phyloP scores from a whole-genome alignment of 2,329 filamentous ascomycete genomes.

The Fusarium xylarioides region DNA sequence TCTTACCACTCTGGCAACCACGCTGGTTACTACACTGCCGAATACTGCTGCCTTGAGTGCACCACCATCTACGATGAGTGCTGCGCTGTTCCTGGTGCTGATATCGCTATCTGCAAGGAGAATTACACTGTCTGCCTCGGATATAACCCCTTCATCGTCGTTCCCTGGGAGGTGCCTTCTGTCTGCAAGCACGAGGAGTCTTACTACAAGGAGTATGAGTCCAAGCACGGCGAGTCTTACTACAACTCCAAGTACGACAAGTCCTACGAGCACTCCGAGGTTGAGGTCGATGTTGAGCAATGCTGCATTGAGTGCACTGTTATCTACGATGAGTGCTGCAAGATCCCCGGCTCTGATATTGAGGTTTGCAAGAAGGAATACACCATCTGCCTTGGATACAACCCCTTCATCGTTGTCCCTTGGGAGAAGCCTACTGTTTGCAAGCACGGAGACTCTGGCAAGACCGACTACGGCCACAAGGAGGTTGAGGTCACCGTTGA shows the following conservation, averaged over 20 bases:
- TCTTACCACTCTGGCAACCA: neutral
- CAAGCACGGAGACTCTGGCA: neutral
- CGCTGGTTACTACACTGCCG: conserved; percentile 23
- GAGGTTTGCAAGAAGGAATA: conserved; percentile 16
- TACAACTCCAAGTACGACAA: conserved; percentile 19
- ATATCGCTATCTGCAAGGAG: conserved; percentile 17
- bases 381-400: conserved; percentile 23
- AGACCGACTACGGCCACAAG: too few relatives aligned
- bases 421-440: conserved; percentile 21
- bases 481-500: too few relatives aligned
- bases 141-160: conserved; percentile 14
- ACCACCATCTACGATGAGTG: conserved; percentile 28
- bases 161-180: conserved; percentile 8
- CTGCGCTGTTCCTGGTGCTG: conserved; percentile 7
- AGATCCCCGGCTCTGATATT: neutral
- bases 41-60: conserved; percentile 28
- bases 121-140: conserved; percentile 26
- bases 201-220: conserved; percentile 21
- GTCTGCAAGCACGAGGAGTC: conserved; percentile 29
- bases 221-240: conserved; percentile 1
- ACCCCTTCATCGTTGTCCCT: conserved; percentile 7
- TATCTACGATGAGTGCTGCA: conserved; percentile 23
- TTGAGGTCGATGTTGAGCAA: conserved; percentile 9
- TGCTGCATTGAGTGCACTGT: conserved; percentile 25
- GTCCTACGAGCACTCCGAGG: neutral